A percentile compares a stretch with the other conserved stretches of the same genome.
Evolutionary conservation across 225 moss, liverwort and hornwort genomes (phyloP).

Genomic region (Antitrichia curtipendula): DNA sequence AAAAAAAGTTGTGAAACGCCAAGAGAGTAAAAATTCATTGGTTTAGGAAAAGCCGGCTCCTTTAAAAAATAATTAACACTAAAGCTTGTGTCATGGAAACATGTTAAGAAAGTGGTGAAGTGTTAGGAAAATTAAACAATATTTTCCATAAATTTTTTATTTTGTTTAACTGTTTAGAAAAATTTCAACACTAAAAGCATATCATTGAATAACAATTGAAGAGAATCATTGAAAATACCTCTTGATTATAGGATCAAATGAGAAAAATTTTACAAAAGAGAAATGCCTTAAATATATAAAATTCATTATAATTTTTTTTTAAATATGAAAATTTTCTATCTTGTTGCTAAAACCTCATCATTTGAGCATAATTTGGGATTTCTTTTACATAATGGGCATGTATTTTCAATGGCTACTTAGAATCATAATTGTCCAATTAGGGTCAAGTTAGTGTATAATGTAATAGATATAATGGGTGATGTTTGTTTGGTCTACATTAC

Average conservation of each 20-base stretch:
- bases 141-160: not conserved
- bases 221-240: not conserved
- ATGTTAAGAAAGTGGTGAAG: not conserved
- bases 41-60: no score
- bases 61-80: no score
- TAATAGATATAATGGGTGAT: no score
- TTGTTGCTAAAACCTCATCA: accelerated
- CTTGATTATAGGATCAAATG: not conserved
- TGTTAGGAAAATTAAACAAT: not conserved
- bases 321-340: not conserved
- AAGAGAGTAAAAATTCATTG: not conserved
- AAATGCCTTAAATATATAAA: not conserved
- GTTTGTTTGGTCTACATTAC: no score
- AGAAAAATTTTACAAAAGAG: accelerated
- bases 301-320: not conserved
- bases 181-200: not conserved
- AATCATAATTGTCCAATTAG: no score
- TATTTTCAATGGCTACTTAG: not conserved
- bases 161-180: not conserved
- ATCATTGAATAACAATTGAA: not conserved
- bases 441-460: no score
- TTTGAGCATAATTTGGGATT: not conserved
- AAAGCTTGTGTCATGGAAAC: not conserved
- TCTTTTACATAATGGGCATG: accelerated
- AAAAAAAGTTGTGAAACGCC: not conserved